phyloP scores from a whole-genome alignment of 2,329 filamentous ascomycete species.

The Teratosphaeria viscida region DNA sequence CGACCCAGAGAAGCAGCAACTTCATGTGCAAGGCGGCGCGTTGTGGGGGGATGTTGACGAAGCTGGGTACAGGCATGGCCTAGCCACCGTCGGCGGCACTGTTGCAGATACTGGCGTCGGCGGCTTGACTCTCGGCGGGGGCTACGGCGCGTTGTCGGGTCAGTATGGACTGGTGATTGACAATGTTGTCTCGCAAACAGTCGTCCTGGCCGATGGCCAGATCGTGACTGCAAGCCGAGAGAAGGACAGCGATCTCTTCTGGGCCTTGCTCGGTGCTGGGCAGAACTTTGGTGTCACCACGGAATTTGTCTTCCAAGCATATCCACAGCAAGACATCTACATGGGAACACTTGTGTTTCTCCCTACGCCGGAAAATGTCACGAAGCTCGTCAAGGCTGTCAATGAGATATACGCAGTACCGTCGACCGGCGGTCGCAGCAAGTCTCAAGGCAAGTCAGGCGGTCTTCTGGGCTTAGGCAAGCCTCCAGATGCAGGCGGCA shows the following conservation, averaged over 20 bases:
- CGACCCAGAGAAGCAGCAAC: slow-evolving; percentile 29
- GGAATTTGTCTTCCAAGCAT: slow-evolving; percentile 32
- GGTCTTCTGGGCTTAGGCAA: slow-evolving; percentile 13
- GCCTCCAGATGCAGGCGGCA: slow-evolving; percentile 14
- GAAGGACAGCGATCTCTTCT: slow-evolving; percentile 41
- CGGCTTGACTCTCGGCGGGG: slow-evolving; percentile 38
- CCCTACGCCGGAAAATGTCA: slow-evolving; percentile 12
- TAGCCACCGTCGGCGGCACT: slow-evolving; percentile 52
- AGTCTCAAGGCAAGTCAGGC: slow-evolving; percentile 9
- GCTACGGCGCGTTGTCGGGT: slow-evolving; percentile 38
- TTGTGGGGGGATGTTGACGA: slow-evolving; percentile 31
- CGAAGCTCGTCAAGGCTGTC: slow-evolving; percentile 8
- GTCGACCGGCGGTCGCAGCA: slow-evolving; percentile 7
- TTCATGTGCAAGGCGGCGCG: slow-evolving; percentile 14
- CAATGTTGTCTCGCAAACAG: slow-evolving; percentile 31
- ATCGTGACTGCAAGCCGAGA: slow-evolving; percentile 30
- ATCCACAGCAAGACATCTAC: slow-evolving; percentile 24
- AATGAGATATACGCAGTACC: slow-evolving; percentile 16
- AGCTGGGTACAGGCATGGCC: slow-evolving; percentile 38
- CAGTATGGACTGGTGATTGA: slow-evolving; percentile 46
- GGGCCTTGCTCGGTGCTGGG: slow-evolving; percentile 37
- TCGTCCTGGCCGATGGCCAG: slow-evolving; percentile 33
- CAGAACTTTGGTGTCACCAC: slow-evolving; percentile 38
- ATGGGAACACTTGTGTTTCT: slow-evolving; percentile 29
- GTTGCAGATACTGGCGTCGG: slow-evolving; percentile 55